Evolutionary conservation across 306 rosid species (phyloP), one percentile per base, ranked within the genome.

Genomic region (Argentina anserina): DNA sequence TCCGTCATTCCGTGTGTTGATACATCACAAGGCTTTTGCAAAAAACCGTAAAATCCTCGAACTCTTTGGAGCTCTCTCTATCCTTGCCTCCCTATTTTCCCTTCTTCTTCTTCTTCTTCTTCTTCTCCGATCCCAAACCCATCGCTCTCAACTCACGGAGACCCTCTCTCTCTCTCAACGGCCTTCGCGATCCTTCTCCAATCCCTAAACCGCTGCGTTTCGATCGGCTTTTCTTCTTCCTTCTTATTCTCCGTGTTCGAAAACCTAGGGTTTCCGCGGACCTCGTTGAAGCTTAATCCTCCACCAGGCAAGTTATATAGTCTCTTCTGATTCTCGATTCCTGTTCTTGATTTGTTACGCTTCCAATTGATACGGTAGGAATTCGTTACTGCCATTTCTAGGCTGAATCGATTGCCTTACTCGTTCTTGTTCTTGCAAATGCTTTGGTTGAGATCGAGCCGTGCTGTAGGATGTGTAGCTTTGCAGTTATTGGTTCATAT

Each of bases 241-340:
- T 7, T 0, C 63, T n/a, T 2, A 52, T 8, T 69, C 42, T 15
- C 37, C 25, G 2, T 5, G 23, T 49, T 13, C 49, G 6, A 21
- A 70, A 75, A 25, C 67, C 80, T 87, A 87, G 92, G 96, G 92
- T 89, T 85, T 83, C 83, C 71, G n/a, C n/a, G n/a, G n/a, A n/a
- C n/a, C n/a, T n/a, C n/a, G 15, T 49, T 60, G 2, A 9, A 50
- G 66, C 64, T 58, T 69, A n/a, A 68, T 58, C 21, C 55, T 49
- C 21, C 26, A 12, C 52, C 73, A 78, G 83, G 87, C 90, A 70
- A 76, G 90, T 75, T 49, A 36, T n/a, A 18, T 20, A 3, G 28
- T 2, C 0, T 11, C 18, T 20, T 58, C 47, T 39, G 45, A 28
- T 59, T 70, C 52, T n/a, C 61, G 21, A 31, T 29, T 47, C 0